These are phyloP conservation scores for Aspergillus ustus DNA, from an alignment of 2,329 filamentous ascomycete species.

Conservation along the genomic window DNA sequence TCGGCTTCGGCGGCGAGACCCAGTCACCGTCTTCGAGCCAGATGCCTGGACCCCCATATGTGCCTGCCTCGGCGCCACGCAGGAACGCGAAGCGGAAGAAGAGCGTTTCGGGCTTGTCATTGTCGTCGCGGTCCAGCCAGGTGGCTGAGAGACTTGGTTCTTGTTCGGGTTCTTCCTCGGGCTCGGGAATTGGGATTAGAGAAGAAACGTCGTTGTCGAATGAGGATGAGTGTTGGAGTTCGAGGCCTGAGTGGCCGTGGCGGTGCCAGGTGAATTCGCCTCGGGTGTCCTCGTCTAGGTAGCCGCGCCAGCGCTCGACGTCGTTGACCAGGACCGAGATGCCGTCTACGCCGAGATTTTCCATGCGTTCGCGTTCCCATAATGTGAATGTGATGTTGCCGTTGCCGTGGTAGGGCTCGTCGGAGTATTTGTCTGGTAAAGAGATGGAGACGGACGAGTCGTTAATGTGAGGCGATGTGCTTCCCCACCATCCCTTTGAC, in stretches of 20 bases:
- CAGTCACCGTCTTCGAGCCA: conserved; percentile 45
- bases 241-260: conserved; percentile 46
- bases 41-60: conserved; percentile 45
- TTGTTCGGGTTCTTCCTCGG: neutral
- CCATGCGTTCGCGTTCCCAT: conserved; percentile 48
- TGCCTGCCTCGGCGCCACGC: conserved; percentile 44
- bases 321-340: conserved; percentile 66
- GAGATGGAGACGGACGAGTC: conserved; percentile 48
- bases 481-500: conserved; percentile 48
- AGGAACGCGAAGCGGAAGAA: conserved; percentile 56
- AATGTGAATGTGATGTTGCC: conserved; percentile 53
- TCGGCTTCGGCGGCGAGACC: conserved; percentile 35
- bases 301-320: conserved; percentile 64
- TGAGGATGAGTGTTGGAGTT: conserved; percentile 32
- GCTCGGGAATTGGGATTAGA: neutral
- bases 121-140: conserved; percentile 25
- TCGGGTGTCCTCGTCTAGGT: conserved; percentile 53
- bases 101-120: conserved; percentile 44
- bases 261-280: conserved; percentile 58
- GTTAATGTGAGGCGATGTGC: conserved; percentile 60
- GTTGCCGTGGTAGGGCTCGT: conserved; percentile 42
- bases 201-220: conserved; percentile 29
- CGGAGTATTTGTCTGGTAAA: conserved; percentile 40
- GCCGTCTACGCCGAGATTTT: conserved; percentile 54
- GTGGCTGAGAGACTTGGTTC: conserved; percentile 19